These are phyloP conservation scores for Neocatenulostroma microsporum DNA, from an alignment of 2,329 filamentous ascomycete species.

Conservation along the genomic window DNA sequence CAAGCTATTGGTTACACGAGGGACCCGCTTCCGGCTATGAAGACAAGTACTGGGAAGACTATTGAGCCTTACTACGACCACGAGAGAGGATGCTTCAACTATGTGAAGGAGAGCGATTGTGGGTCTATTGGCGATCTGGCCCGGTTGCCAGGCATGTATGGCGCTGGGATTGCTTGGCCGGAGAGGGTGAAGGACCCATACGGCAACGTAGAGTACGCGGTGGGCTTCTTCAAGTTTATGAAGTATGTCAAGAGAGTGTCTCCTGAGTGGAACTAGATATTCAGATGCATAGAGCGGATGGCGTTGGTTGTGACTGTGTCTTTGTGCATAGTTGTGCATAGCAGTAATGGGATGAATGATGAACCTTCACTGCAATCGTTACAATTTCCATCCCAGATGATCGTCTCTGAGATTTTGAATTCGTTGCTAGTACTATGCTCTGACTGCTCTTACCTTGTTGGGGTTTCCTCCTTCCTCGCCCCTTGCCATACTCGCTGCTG, in stretches of 20 bases:
- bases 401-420: too few relatives aligned
- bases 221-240: slow-evolving; percentile 61
- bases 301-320: too few relatives aligned
- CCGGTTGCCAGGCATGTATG: slow-evolving; percentile 48
- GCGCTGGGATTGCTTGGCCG: slow-evolving; percentile 57
- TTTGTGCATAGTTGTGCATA: too few relatives aligned
- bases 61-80: slow-evolving; percentile 40
- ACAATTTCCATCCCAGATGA: too few relatives aligned
- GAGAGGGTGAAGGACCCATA: slow-evolving; percentile 53
- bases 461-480: too few relatives aligned
- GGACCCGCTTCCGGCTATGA: slow-evolving; percentile 44
- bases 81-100: slow-evolving; percentile 28
- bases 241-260: slow-evolving; percentile 50
- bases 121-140: slow-evolving; percentile 12
- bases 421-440: too few relatives aligned
- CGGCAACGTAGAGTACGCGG: slow-evolving; percentile 54
- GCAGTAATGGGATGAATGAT: too few relatives aligned
- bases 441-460: too few relatives aligned
- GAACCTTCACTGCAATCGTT: too few relatives aligned
- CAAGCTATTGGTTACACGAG: slow-evolving; percentile 54
- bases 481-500: too few relatives aligned
- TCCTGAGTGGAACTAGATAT: slow-evolving; percentile 41
- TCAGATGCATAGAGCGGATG: too few relatives aligned
- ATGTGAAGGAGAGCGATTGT: slow-evolving; percentile 13
- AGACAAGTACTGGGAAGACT: slow-evolving; percentile 24